phyloP scores from a whole-genome alignment of 1,284 basidiomycete species.

The Cerioporus squamosus region DNA sequence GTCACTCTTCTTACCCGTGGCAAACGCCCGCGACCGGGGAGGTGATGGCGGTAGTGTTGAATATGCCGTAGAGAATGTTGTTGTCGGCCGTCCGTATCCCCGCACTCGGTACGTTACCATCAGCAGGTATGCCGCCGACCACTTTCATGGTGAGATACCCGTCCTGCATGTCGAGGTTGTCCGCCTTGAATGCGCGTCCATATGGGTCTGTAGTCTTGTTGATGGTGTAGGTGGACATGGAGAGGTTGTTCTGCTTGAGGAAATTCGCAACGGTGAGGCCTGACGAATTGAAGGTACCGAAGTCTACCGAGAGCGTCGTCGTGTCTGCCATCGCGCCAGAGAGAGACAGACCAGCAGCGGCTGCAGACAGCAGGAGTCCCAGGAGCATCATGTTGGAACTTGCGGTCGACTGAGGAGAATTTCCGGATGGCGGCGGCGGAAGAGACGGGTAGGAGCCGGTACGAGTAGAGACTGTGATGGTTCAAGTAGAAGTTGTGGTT shows the following conservation, averaged over 20 bases:
- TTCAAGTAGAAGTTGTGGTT: no score
- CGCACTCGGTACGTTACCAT: background rate
- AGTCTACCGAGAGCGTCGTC: background rate
- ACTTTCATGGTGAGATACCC: background rate
- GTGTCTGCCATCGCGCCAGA: background rate
- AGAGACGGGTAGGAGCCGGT: no score
- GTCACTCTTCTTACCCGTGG: background rate
- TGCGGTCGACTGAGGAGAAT: no score
- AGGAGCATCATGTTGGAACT: no score
- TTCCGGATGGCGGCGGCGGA: no score
- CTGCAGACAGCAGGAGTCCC: no score
- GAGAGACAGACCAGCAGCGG: no score
- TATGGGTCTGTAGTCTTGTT: background rate
- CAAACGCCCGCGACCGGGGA: background rate
- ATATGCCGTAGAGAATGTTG: slow-evolving; percentile 2
- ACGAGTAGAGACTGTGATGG: no score
- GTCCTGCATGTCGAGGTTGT: background rate
- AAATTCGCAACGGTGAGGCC: background rate
- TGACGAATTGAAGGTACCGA: background rate
- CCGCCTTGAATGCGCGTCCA: background rate
- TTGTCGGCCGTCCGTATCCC: background rate
- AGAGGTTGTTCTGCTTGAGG: background rate
- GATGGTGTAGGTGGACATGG: background rate
- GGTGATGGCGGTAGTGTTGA: slow-evolving; percentile 1
- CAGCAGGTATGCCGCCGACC: background rate